Base-by-base conservation (phyloP, 2,329 filamentous ascomycete genomes). In the Immersiporthe knoxdaviesiana region DNA sequence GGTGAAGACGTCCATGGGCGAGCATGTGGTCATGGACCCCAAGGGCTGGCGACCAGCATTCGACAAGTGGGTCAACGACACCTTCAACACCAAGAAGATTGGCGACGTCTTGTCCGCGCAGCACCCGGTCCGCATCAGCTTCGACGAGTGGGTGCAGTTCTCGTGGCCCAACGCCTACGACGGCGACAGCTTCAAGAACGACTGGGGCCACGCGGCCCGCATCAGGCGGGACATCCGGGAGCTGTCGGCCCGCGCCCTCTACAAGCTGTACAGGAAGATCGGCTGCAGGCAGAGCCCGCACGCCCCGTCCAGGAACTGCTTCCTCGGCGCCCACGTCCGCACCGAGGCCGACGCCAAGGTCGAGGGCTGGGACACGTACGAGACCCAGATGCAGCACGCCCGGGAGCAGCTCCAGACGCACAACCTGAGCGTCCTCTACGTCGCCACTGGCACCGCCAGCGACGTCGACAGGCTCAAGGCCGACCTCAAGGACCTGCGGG, bases 391-490 rank as follows among this genome's bases (percentile, higher is more conserved):
- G 24, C 3, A 35, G 35, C n/a, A 60, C 21, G 65, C 62, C 50
- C 41, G 32, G 8, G 59, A 69, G 56, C 69, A 71, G 69, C 63
- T 66, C 6, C 18, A 47, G 50, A 14, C n/a, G 10, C 44, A 66
- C 30, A 52, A 66, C 24, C 69, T 71, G 37, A 58, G 58, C 50
- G 69, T 63, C n/a, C n/a, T 71, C 18, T 71, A 71, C 63, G 69
- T 71, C 59, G 69, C 69, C 30, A 71, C 69, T 50, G 69, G 69
- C 18, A 71, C 69, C 32, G 52, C 69, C 50, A 71, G 67, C 41
- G 69, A 71, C 39, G 67, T 65, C 2, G 67, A 68, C 16, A 41
- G 63, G 41, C 67, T 71, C 14, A 54, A 16, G 24, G 52, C 21
- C 3, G 35, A 44, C 24, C 52, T 71, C 32, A 32, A 60, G 12